Evolutionary conservation across 139 green algal genomes (phyloP), one percentile per base, ranked within the genome.

Genomic region (Auxenochlorella pyrenoidosa): DNA sequence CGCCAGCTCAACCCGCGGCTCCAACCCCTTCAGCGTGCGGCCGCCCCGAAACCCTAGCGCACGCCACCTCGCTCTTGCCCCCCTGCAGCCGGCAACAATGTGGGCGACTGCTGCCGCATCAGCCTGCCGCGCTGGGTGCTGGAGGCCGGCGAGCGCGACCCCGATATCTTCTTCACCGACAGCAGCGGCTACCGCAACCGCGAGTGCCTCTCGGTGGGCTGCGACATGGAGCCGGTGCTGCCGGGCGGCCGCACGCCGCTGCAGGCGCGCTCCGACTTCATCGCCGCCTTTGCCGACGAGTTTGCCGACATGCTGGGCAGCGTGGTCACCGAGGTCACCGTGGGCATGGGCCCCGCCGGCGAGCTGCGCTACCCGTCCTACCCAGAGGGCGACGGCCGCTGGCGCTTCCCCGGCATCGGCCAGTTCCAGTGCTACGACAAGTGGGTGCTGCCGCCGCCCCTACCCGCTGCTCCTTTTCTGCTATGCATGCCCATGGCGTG

Each of bases 401-500:
- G 97, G 97, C 92, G 95, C 32, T 99, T 99, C 87, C 97, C 97
- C 13, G 97, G 97, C 19, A 96, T 99, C 28, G 97, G 97, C 34
- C 96, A 99, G 92, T 99, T 99, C 92, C 97, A 99, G 92, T 99
- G 97, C 93, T 99, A 98, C 87, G 97, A 99, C 93, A 94, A 79
- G 82, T 86, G 82, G 6, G 65, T 21, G 32, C 66, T 5, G 79
- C 34, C 34, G 51, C 5, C 21, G 51, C 47, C 72, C 54, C 0
- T n/a, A 2, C 15, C 16, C 54, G 16, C 16, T 22, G 18, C 54
- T 63, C 15, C 15, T 13, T 22, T 63, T n/a, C n/a, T 63, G 15
- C 54, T 63, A 4, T 24, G 54, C 54, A 63, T 63, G 54, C 54
- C 10, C 47, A 54, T 63, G 6, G 47, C 12, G 47, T 12, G 8